Percentiles rank a stretch among this genome's conserved stretches.
Evolutionary conservation across 2,329 filamentous ascomycete genomes (phyloP).

Genomic region (Fusarium subglutinans): DNA sequence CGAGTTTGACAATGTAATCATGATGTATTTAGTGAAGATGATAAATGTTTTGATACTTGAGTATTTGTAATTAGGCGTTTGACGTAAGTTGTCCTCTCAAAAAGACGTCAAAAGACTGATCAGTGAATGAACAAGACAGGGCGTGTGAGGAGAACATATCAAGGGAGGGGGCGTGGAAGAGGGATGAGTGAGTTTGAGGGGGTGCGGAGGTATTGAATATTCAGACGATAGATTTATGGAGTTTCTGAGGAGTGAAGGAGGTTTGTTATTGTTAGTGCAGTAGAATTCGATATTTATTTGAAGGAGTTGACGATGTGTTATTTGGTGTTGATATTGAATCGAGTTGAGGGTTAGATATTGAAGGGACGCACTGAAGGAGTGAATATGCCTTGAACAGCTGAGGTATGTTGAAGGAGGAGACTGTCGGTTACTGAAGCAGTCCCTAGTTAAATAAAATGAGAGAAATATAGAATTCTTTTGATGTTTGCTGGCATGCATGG

Average conservation of each 20-base stretch:
- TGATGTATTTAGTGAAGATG: neutral
- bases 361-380: neutral
- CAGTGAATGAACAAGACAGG: neutral
- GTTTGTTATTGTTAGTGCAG: constrained; percentile 6
- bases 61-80: neutral
- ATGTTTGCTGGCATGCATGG: constrained; percentile 21
- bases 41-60: neutral
- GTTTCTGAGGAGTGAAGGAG: constrained; percentile 5
- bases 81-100: constrained; percentile 1
- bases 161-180: constrained; percentile 33
- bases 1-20: neutral
- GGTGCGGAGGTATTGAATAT: constrained; percentile 35
- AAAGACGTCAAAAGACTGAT: neutral
- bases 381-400: neutral
- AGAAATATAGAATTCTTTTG: neutral
- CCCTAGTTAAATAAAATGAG: constrained; percentile 2
- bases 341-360: constrained; percentile 7
- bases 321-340: constrained; percentile 2
- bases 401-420: neutral
- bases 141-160: neutral
- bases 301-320: constrained; percentile 8
- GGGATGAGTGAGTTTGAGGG: constrained; percentile 19
- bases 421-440: constrained; percentile 12
- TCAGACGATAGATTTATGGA: constrained; percentile 31
- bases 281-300: constrained; percentile 9